phyloP scores from a whole-genome alignment of 352 stramenopile species.

The Phytophthora sp. region DNA sequence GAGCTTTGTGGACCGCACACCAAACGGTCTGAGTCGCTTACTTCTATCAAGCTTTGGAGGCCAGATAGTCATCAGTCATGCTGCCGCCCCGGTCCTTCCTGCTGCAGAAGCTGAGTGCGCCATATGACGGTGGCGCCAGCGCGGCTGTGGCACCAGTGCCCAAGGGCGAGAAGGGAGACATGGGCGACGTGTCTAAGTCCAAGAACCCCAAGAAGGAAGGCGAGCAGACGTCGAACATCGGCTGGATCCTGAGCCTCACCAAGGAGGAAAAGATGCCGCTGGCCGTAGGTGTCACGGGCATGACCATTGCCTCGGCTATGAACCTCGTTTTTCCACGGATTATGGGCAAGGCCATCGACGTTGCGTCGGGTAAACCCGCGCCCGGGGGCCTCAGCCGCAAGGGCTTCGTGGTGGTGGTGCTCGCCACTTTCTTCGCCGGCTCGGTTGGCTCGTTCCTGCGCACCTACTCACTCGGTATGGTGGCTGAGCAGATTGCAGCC shows the following conservation, averaged over 20 bases:
- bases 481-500: constrained; percentile 82
- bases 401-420: constrained; percentile 85
- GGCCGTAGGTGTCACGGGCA: constrained; percentile 70
- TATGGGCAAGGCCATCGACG: constrained; percentile 90
- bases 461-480: constrained; percentile 90
- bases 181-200: neutral
- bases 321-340: constrained; percentile 91
- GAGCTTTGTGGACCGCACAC: constrained; percentile 10
- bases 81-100: constrained; percentile 72
- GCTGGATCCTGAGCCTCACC: constrained; percentile 73
- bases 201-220: constrained; percentile 22
- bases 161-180: neutral
- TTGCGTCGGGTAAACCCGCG: constrained; percentile 76
- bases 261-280: constrained; percentile 76
- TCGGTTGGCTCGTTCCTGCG: constrained; percentile 88
- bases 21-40: constrained; percentile 9
- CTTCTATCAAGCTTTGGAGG: neutral
- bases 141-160: constrained; percentile 2
- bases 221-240: constrained; percentile 48
- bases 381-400: constrained; percentile 79
- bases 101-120: constrained; percentile 66
- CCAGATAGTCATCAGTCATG: constrained; percentile 34
- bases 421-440: constrained; percentile 86
- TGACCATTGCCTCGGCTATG: constrained; percentile 86
- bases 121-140: constrained; percentile 30